These are phyloP conservation scores for Thoreauomyces humboldtii DNA, from an alignment of 192 early-diverging fungal genomes.

Conservation along the genomic window DNA sequence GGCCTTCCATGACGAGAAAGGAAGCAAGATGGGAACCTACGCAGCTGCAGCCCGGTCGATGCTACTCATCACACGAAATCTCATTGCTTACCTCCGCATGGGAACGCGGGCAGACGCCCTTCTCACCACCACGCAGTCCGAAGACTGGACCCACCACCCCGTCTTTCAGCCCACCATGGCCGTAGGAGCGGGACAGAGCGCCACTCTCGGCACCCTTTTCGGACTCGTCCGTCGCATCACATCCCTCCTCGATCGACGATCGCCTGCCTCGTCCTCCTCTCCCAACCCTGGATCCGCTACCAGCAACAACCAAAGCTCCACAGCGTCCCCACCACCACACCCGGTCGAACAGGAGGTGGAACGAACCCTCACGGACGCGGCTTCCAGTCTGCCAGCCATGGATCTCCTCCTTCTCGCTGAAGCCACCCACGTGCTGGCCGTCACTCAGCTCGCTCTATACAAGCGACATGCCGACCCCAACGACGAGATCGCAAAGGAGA, in stretches of 20 bases:
- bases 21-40: background rate
- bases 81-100: slow-evolving; percentile 15
- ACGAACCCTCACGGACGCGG: slow-evolving; percentile 10
- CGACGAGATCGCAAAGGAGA: slow-evolving; percentile 19
- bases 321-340: background rate
- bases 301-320: background rate
- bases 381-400: background rate
- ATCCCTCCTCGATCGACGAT: too few species aligned
- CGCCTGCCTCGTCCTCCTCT: background rate
- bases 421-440: slow-evolving; percentile 1
- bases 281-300: background rate
- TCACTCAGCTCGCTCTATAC: slow-evolving; percentile 18
- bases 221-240: slow-evolving; percentile 7
- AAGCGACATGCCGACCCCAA: background rate
- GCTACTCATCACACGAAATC: slow-evolving; percentile 18
- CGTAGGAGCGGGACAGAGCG: slow-evolving; percentile 12
- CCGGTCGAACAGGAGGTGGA: background rate
- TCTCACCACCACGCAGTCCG: background rate
- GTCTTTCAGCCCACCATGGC: slow-evolving; percentile 25
- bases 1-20: too few species aligned
- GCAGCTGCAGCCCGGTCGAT: background rate
- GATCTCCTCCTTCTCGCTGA: slow-evolving; percentile 16
- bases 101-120: slow-evolving; percentile 3
- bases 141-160: background rate
- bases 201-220: slow-evolving; percentile 27